Evolutionary conservation across 768 basidiomycete species (phyloP).

Genomic region (Lentinus brumalis): DNA sequence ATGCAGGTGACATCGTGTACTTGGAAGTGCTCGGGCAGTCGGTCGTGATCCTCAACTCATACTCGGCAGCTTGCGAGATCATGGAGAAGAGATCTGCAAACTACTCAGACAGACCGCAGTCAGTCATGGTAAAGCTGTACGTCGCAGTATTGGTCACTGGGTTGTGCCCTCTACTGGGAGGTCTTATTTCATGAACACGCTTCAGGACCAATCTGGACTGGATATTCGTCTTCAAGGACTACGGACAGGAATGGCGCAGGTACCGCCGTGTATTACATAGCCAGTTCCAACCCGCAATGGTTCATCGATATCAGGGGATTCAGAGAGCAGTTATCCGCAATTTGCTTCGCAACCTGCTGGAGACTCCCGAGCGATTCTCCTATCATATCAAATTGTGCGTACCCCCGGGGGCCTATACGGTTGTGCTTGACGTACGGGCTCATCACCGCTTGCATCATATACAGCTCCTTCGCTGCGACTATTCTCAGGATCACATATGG

Average conservation of each 20-base stretch:
- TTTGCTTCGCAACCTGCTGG: slow-evolving; percentile 7
- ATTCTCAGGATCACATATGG: slow-evolving; percentile 45
- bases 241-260: slow-evolving; percentile 12
- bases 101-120: slow-evolving; percentile 71
- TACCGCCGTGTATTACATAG: slow-evolving; percentile 14
- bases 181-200: slow-evolving; percentile 44
- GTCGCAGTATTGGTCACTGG: no score
- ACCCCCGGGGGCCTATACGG: background rate
- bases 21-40: slow-evolving; percentile 66
- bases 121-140: slow-evolving; percentile 73
- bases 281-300: slow-evolving; percentile 20
- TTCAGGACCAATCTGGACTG: slow-evolving; percentile 15
- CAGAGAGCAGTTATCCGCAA: background rate
- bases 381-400: slow-evolving; percentile 14
- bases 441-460: slow-evolving; percentile 33
- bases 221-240: slow-evolving; percentile 19
- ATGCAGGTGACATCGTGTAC: slow-evolving; percentile 62
- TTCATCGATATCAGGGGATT: slow-evolving; percentile 2
- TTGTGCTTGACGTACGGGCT: no score
- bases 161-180: no score
- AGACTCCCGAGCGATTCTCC: slow-evolving; percentile 8
- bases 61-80: slow-evolving; percentile 59
- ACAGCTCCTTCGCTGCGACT: slow-evolving; percentile 57
- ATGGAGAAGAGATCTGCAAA: slow-evolving; percentile 71
- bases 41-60: slow-evolving; percentile 66